phyloP scores from a whole-genome alignment of 257 asterid species.

The Lavandula angustifolia region DNA sequence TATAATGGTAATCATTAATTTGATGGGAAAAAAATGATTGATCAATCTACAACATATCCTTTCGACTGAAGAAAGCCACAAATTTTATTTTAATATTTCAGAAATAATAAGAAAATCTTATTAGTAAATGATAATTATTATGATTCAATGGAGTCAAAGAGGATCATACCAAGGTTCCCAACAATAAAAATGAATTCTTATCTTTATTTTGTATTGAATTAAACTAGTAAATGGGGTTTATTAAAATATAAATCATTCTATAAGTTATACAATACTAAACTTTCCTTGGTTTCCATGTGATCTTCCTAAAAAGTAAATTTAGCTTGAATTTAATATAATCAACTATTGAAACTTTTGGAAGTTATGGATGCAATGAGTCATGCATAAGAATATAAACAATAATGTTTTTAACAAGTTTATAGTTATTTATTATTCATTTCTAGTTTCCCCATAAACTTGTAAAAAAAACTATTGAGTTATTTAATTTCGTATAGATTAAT shows the following conservation, averaged over 20 bases:
- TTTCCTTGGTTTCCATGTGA: slow-evolving; percentile 46
- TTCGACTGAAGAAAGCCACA: no score
- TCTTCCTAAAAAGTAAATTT: slow-evolving; percentile 29
- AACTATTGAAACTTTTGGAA: slow-evolving; percentile 30
- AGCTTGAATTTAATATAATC: slow-evolving; percentile 1
- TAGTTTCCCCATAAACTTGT: no score
- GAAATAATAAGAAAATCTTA: slow-evolving; percentile 17
- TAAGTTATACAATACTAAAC: slow-evolving; percentile 16
- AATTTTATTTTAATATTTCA: not conserved
- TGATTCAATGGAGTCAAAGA: slow-evolving; percentile 32
- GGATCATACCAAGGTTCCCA: slow-evolving; percentile 26
- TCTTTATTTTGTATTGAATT: not conserved
- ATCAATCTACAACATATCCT: not conserved
- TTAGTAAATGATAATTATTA: slow-evolving; percentile 24
- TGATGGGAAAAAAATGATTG: not conserved
- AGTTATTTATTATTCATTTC: no score
- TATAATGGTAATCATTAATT: no score
- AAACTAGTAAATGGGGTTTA: not conserved
- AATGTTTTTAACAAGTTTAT: no score
- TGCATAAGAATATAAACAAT: slow-evolving; percentile 8
- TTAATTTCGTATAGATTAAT: no score
- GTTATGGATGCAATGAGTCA: slow-evolving; percentile 35
- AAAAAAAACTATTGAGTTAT: no score
- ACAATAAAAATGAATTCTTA: slow-evolving; percentile 9
- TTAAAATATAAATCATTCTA: not conserved